Base-by-base conservation (phyloP, 169 alveolate species). In the Pseudocohnilembus persalinus region DNA sequence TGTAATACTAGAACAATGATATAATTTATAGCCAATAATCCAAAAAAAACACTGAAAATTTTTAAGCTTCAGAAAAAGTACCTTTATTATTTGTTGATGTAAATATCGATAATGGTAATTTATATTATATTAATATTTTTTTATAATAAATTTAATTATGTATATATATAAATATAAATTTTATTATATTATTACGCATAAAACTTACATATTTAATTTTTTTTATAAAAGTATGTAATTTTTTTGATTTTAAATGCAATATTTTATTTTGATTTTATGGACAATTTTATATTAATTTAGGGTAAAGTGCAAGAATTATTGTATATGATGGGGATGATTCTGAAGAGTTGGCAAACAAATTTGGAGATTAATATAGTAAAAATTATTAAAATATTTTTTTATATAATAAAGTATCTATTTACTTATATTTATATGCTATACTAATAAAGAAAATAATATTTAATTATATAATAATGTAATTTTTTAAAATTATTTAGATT, bases 281-380 rank as follows among this genome's bases (percentile, higher is more conserved):
- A n/a, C n/a, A n/a, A n/a, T n/a, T n/a, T n/a, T n/a, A n/a, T n/a
- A n/a, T n/a, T n/a, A n/a, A 49, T 11, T 11, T 74, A 68, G 92
- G 92, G 4, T 91, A 85, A 30, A 90, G 84, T 0, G 82, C 88
- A 78, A 87, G 94, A 79, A 93, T 93, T 27, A 91, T 87, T 31
- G 92, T 91, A 25, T 94, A 89, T 88, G 95, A 92, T 82, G 95
- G 95, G 0, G 97, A 94, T 76, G 89, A 92, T 15, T 93, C 96
- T 16, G 95, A 90, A 79, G 93, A 88, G 0, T 87, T 94, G 29
- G 95, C 97, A 0, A 89, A 87, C 73, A 90, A 90, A 80, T 94
- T 94, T 82, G 86, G 93, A 0, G 74, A 76, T 76, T 90, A 84
- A 72, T 92, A 93, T 87, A 88, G 88, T 81, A 81, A 81, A 11